Percentiles rank a stretch among this genome's conserved stretches.
phyloP scores from a whole-genome alignment of 176 grass and related monocot genomes.

The Musa schizocarpa region DNA sequence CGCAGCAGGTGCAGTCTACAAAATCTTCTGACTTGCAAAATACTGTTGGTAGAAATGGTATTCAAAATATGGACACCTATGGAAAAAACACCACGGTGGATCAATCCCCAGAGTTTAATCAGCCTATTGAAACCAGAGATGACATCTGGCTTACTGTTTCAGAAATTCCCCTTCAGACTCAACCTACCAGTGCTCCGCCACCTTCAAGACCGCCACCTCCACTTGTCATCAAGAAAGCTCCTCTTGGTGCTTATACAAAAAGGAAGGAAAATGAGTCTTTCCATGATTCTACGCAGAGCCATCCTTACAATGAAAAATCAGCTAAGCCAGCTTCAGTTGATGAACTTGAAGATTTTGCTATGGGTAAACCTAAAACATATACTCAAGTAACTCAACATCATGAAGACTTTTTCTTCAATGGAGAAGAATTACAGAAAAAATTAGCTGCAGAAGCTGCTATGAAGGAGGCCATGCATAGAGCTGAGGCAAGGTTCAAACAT shows the following conservation, averaged over 20 bases:
- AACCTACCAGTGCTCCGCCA: conserved; percentile 68
- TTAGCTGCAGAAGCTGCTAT: conserved; percentile 31
- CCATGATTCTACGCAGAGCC: conserved; percentile 31
- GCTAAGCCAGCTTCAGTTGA: conserved; percentile 49
- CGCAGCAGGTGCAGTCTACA: conserved; percentile 38
- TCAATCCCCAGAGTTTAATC: conserved; percentile 48
- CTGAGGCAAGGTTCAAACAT: conserved; percentile 23
- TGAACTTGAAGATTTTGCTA: conserved; percentile 58
- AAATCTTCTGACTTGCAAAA: conserved; percentile 39
- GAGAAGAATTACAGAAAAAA: conserved; percentile 52
- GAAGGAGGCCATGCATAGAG: conserved; percentile 22
- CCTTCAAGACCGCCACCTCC: conserved; percentile 69
- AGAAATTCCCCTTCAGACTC: conserved; percentile 90
- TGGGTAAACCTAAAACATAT: conserved; percentile 44
- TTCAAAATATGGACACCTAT: conserved; percentile 37
- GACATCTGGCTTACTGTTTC: conserved; percentile 94
- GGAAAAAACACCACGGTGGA: conserved; percentile 32
- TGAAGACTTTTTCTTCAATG: conserved; percentile 32
- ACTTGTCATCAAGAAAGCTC: conserved; percentile 36
- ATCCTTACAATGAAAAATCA: conserved; percentile 43
- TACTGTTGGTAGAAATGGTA: conserved; percentile 20
- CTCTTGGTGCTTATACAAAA: conserved; percentile 27
- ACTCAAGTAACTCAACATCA: conserved; percentile 18
- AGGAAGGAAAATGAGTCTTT: conserved; percentile 28
- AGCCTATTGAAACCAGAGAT: conserved; percentile 49